A percentile compares a stretch with the other conserved stretches of the same genome.
Conservation (phyloP, 345 rosid genomes). For the Aegle marmelos region DNA sequence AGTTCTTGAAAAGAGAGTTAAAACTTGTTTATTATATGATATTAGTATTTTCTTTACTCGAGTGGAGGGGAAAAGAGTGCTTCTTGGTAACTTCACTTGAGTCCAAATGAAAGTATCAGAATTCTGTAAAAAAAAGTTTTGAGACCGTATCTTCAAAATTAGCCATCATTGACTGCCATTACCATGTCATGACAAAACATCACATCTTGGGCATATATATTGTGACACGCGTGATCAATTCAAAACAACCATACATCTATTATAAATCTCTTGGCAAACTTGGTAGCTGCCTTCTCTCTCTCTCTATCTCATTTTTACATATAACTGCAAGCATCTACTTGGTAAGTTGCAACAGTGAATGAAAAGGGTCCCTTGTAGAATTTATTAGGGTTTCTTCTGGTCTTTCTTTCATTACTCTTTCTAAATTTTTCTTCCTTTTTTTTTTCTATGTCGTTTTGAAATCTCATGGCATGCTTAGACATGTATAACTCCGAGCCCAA, state of each 20-base stretch:
- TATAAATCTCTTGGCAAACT: background rate
- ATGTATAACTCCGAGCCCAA: constrained; percentile 71
- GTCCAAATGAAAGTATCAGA: constrained; percentile 15
- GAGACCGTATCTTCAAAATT: constrained; percentile 16
- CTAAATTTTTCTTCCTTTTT: background rate
- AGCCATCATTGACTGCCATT: constrained; percentile 36
- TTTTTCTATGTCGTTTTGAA: constrained; percentile 30
- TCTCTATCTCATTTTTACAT: constrained; percentile 25
- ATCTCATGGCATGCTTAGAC: constrained; percentile 77
- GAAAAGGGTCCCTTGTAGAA: constrained; percentile 38
- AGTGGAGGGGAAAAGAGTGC: background rate
- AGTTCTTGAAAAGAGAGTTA: constrained; percentile 14
- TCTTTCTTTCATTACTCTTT: background rate
- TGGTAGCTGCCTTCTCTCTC: background rate
- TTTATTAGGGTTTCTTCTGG: constrained; percentile 19
- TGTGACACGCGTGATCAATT: constrained; percentile 32
- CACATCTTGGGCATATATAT: constrained; percentile 37
- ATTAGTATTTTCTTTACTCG: background rate
- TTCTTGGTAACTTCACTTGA: constrained; percentile 31
- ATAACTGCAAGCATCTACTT: constrained; percentile 49
- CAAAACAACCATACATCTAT: constrained; percentile 18
- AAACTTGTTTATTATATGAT: background rate
- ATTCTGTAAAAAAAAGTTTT: background rate
- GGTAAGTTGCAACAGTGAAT: constrained; percentile 40
- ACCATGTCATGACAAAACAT: constrained; percentile 50